phyloP scores from a whole-genome alignment of 148 eudicot species.

The Pouteria glomerata region DNA sequence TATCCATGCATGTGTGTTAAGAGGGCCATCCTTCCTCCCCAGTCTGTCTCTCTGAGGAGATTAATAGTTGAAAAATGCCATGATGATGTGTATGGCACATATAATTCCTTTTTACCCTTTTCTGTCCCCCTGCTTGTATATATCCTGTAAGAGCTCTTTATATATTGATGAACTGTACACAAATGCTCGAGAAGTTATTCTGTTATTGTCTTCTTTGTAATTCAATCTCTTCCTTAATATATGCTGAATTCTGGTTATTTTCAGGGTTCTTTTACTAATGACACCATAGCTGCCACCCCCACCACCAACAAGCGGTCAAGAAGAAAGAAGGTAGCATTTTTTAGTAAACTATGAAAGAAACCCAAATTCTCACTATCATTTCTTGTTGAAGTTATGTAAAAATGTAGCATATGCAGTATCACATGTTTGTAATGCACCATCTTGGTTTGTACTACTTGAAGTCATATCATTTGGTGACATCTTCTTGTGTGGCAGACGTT shows the following conservation, averaged over 20 bases:
- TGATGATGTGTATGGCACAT: no score
- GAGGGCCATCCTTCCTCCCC: no score
- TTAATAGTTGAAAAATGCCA: not conserved
- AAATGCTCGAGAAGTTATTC: no score
- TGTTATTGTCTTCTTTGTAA: not conserved
- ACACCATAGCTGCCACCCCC: conserved; percentile 23
- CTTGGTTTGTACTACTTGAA: not conserved
- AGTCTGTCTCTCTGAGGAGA: no score
- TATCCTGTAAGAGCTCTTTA: not conserved
- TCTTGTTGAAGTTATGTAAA: not conserved
- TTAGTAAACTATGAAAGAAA: not conserved
- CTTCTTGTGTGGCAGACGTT: conserved; percentile 33
- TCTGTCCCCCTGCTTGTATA: not conserved
- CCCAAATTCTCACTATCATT: not conserved
- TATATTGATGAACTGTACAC: not conserved
- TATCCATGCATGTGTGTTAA: not conserved
- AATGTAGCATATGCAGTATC: not conserved
- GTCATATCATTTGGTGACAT: not conserved
- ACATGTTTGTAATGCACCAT: not conserved
- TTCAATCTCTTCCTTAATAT: not conserved
- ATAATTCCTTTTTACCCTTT: not conserved
- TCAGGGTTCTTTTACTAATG: conserved; percentile 36
- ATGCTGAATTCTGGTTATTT: conserved; percentile 3
- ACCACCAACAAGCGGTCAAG: conserved; percentile 35
- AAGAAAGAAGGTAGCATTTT: conserved; percentile 46